Percentiles rank a stretch among this genome's conserved stretches.
Conservation (phyloP, 768 basidiomycete species). For the Gymnopilus dilepis region DNA sequence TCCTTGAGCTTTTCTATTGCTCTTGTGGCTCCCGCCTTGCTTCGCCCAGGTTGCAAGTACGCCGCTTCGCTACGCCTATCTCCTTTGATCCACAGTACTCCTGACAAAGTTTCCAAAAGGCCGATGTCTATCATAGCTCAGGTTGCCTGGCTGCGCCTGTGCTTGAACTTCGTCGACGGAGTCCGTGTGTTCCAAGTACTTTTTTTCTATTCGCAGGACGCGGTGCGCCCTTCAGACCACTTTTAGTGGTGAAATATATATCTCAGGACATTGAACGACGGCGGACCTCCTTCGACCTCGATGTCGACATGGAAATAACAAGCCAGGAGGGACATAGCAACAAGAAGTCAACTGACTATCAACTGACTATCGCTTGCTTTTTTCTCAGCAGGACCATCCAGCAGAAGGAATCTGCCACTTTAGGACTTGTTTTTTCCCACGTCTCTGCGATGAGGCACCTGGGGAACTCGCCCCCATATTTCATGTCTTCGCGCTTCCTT, state of each 20-base stretch:
- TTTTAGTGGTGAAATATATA: neutral
- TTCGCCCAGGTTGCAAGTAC: neutral
- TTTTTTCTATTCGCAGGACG: neutral
- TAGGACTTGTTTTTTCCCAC: constrained; percentile 5
- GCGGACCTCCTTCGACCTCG: neutral
- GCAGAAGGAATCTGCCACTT: neutral
- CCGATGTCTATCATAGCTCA: neutral
- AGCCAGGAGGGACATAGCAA: constrained; percentile 15
- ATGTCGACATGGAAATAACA: constrained; percentile 9
- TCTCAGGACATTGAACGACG: neutral
- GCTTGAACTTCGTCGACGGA: neutral
- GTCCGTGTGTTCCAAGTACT: neutral
- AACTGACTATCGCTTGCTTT: too few relatives aligned
- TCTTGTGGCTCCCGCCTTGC: neutral
- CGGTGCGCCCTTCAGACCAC: neutral
- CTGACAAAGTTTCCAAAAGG: neutral
- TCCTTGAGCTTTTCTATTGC: neutral
- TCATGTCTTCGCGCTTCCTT: neutral
- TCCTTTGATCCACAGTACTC: neutral
- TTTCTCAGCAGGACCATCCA: constrained; percentile 3
- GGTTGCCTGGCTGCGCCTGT: neutral
- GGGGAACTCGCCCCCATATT: too few relatives aligned
- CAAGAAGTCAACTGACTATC: constrained; percentile 19
- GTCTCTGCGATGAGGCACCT: constrained; percentile 4
- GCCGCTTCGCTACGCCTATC: neutral